A percentile compares a stretch with the other conserved stretches of the same genome.
Evolutionary conservation across 306 rosid genomes (phyloP).

Genomic region (Prunus davidiana): DNA sequence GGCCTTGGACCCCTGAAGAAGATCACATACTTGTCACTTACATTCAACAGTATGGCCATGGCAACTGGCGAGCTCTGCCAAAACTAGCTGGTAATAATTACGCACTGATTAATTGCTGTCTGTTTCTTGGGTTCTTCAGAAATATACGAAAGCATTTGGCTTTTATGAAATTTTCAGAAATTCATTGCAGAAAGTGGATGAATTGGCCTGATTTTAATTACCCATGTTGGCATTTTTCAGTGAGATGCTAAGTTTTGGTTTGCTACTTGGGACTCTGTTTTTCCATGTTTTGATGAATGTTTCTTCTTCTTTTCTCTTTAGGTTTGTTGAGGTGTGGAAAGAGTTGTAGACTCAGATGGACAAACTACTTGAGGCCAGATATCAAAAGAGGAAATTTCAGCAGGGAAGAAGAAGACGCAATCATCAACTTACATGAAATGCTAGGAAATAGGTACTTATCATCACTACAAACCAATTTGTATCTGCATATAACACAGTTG

Average conservation of each 20-base stretch:
- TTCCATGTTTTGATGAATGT: background rate
- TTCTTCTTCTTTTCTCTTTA: background rate
- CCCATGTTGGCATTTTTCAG: background rate
- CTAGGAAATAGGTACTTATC: constrained; percentile 67
- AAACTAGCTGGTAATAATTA: constrained; percentile 61
- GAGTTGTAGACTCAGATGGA: constrained; percentile 87
- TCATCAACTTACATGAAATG: constrained; percentile 61
- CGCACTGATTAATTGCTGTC: no score
- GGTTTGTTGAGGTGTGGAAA: constrained; percentile 87
- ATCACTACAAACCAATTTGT: no score
- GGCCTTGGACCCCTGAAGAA: constrained; percentile 86
- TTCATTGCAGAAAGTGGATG: no score
- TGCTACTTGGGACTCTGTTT: no score
- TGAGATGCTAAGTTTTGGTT: background rate
- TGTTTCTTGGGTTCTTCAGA: background rate
- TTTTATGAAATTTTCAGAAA: no score
- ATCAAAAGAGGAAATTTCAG: constrained; percentile 82
- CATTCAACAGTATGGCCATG: constrained; percentile 61
- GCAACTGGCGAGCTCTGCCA: constrained; percentile 94
- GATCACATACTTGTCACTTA: constrained; percentile 61
- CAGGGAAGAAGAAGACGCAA: constrained; percentile 69
- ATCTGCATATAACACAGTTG: no score
- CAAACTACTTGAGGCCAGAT: constrained; percentile 82
- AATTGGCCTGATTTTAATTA: background rate
- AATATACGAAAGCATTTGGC: background rate